Evolutionary conservation across 139 green algal species (phyloP).

Genomic region (Volvox africanus): DNA sequence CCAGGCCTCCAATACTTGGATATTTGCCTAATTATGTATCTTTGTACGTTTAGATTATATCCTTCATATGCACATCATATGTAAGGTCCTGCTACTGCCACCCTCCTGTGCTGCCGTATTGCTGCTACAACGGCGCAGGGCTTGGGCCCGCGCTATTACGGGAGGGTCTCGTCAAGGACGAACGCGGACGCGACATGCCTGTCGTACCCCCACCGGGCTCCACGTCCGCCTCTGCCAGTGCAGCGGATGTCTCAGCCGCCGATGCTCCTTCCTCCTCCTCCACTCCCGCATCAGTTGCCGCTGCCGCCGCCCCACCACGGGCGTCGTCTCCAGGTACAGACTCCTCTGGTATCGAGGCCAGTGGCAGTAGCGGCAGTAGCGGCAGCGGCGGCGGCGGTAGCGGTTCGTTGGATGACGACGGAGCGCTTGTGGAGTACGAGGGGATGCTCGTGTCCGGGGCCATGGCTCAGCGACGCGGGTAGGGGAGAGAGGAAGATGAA

Average conservation of each 20-base stretch:
- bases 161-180: constrained; percentile 68
- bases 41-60: no score
- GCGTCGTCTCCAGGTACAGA: constrained; percentile 49
- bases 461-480: constrained; percentile 65
- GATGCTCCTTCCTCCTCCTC: constrained; percentile 24
- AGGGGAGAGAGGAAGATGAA: background rate
- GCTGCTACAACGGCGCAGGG: background rate
- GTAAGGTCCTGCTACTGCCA: no score
- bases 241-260: background rate
- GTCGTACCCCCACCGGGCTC: constrained; percentile 20
- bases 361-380: constrained; percentile 2
- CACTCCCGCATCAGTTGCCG: background rate
- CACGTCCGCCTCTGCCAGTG: no score
- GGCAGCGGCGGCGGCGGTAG: background rate
- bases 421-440: constrained; percentile 82
- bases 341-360: no score
- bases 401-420: constrained; percentile 34
- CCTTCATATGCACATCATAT: no score
- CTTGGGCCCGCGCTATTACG: constrained; percentile 54
- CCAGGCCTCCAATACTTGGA: no score
- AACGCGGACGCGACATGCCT: constrained; percentile 47
- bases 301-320: background rate
- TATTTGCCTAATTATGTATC: no score
- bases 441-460: constrained; percentile 89
- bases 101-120: no score